Base-by-base conservation (phyloP, 352 stramenopile species). In the Phytophthora litchii region DNA sequence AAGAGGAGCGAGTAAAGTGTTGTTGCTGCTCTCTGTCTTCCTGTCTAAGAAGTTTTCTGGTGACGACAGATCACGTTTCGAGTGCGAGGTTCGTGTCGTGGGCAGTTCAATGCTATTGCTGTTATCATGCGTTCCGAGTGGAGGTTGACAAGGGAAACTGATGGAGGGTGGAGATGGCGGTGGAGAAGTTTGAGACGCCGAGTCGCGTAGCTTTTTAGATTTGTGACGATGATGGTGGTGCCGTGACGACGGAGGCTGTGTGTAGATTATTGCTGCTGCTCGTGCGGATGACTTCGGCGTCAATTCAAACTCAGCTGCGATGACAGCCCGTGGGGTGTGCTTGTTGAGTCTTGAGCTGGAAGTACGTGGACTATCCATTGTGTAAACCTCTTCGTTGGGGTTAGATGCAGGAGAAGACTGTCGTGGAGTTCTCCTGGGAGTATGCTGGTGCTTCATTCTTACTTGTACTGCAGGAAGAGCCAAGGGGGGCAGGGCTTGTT, bases 221-320 rank as follows among this genome's bases (percentile, higher is more conserved):
- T 71, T 70, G 44, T 64, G 53, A 11, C 67, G 38, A 17, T 47
- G 52, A 27, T 63, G 63, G 21, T 45, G 49, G 16, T 27, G 41
- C 3, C 40, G 51, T 27, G 53, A 49, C 4, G 53, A 64, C 23
- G 48, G n/a, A 36, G 45, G 52, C 19, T 60, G 60, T 3, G 50
- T 35, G 49, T 78, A 75, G 57, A 75, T 78, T 10, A 61, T 27
- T 11, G 51, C 55, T 23, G 70, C 70, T 47, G 56, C 53, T 21
- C 66, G 66, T 23, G 62, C 62, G 3, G 70, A 78, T 12, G 70
- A 78, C 21, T 61, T 32, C 10, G 57, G 62, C 13, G 66, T 61
- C n/a, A 68, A 10, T 12, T 66, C 42, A 1, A 66, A 29, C 16
- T 59, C 64, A 4, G 52, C 44, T 35, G 23, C 11, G 12, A 40